Conservation (phyloP, 1,284 basidiomycete genomes). For the Cerrena zonata region DNA sequence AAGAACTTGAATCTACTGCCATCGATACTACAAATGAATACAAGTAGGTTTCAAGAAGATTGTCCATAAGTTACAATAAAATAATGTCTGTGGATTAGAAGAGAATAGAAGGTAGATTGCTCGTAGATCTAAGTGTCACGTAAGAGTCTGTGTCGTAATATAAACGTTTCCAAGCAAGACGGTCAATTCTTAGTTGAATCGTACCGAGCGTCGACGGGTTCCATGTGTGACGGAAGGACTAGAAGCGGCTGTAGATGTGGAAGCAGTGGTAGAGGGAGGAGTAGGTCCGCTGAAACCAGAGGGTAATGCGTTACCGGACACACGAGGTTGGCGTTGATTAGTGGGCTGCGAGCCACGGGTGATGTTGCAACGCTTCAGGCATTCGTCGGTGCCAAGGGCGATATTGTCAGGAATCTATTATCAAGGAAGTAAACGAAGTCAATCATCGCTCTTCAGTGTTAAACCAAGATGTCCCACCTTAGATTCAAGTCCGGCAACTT, state of each 20-base stretch:
- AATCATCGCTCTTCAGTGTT: no score
- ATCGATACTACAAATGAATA: no score
- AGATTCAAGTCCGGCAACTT: conserved; percentile 21
- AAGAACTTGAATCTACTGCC: no score
- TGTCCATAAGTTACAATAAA: no score
- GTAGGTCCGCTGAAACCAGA: conserved; percentile 10
- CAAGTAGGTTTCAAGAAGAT: no score
- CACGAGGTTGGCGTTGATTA: conserved; percentile 16
- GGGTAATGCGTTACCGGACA: conserved; percentile 16
- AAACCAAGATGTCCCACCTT: conserved; percentile 6
- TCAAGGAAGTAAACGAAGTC: neutral
- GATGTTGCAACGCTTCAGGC: conserved; percentile 16
- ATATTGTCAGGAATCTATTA: conserved; percentile 18
- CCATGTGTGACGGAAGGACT: conserved; percentile 5
- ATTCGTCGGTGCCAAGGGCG: conserved; percentile 16
- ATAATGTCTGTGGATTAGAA: no score
- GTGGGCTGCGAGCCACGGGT: conserved; percentile 11
- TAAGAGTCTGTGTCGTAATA: no score
- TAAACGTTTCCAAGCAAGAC: no score
- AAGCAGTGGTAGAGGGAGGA: conserved; percentile 4
- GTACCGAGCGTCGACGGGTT: no score
- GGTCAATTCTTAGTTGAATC: no score
- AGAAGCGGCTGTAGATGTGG: neutral
- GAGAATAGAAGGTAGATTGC: no score
- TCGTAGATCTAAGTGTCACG: no score